Conservation (phyloP, 1,284 basidiomycete genomes). For the Marasmius sp. region DNA sequence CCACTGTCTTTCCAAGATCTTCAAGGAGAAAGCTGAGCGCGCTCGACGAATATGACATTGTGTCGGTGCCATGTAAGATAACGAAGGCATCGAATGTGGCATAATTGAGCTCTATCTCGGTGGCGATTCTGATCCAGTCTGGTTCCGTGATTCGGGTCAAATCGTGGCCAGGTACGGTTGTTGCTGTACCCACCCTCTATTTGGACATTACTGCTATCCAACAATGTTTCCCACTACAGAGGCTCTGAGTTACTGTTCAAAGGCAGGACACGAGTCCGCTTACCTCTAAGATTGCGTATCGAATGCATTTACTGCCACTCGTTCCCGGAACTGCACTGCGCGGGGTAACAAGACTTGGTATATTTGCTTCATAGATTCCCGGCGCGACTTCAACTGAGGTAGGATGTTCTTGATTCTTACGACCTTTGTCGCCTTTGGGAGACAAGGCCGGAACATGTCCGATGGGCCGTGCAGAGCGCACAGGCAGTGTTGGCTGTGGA, state of each 20-base stretch:
- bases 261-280: slow-evolving; percentile 16
- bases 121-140: slow-evolving; percentile 90
- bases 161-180: slow-evolving; percentile 9
- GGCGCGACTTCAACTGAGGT: slow-evolving; percentile 55
- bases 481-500: slow-evolving; percentile 54
- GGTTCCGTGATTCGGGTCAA: slow-evolving; percentile 17
- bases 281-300: slow-evolving; percentile 81
- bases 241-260: slow-evolving; percentile 3
- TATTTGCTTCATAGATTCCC: slow-evolving; percentile 63
- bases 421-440: slow-evolving; percentile 23
- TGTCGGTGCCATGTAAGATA: slow-evolving; percentile 91
- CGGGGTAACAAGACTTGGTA: slow-evolving; percentile 79
- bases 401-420: slow-evolving; percentile 33
- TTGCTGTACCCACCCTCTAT: slow-evolving; percentile 52
- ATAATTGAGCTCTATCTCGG: slow-evolving; percentile 91
- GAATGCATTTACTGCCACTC: slow-evolving; percentile 63
- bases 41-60: slow-evolving; percentile 87
- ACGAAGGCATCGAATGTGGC: slow-evolving; percentile 84
- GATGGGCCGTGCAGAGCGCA: slow-evolving; percentile 74
- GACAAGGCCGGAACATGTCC: slow-evolving; percentile 41
- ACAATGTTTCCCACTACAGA: slow-evolving; percentile 76
- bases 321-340: slow-evolving; percentile 62
- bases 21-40: slow-evolving; percentile 89
- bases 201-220: slow-evolving; percentile 89
- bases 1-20: slow-evolving; percentile 87